phyloP scores from a whole-genome alignment of 768 basidiomycete genomes.

The Lanmaoa pseudosensibilis region DNA sequence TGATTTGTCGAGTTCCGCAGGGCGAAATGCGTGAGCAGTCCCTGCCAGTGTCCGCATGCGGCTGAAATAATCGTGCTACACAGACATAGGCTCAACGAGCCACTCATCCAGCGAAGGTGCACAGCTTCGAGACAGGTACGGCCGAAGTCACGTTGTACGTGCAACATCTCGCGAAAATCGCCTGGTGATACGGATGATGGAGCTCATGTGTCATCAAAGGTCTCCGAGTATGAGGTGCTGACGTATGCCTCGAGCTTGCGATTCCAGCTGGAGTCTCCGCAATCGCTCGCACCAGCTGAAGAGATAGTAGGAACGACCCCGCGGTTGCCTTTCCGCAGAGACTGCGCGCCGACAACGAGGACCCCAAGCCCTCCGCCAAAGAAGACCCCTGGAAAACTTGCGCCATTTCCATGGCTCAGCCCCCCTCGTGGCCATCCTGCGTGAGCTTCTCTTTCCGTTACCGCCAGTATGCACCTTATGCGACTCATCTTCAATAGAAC shows the following conservation, averaged over 20 bases:
- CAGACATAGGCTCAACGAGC: slow-evolving; percentile 21
- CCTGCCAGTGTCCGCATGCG: not conserved
- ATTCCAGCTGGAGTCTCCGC: slow-evolving; percentile 8
- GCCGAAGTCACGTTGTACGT: slow-evolving; percentile 14
- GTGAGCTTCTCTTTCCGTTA: slow-evolving; percentile 9
- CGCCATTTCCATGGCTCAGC: slow-evolving; percentile 7
- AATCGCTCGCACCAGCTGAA: not conserved
- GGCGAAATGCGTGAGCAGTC: slow-evolving; percentile 20
- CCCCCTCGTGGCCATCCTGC: not conserved
- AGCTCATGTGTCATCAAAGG: slow-evolving; percentile 6
- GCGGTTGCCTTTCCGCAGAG: not conserved
- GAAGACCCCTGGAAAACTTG: not conserved
- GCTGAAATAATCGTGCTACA: not conserved
- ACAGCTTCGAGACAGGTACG: slow-evolving; percentile 10
- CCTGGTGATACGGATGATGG: not conserved
- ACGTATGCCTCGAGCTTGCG: slow-evolving; percentile 19
- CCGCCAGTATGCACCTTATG: not conserved
- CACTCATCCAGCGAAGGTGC: slow-evolving; percentile 13
- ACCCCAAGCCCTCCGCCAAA: not conserved
- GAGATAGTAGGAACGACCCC: not conserved
- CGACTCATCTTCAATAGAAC: not conserved
- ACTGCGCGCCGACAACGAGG: not conserved
- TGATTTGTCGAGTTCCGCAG: slow-evolving; percentile 8
- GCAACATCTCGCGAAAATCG: not conserved
- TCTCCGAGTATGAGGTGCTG: slow-evolving; percentile 26